Conservation (phyloP, 139 green algal species). For the Volvox reticuliferus region DNA sequence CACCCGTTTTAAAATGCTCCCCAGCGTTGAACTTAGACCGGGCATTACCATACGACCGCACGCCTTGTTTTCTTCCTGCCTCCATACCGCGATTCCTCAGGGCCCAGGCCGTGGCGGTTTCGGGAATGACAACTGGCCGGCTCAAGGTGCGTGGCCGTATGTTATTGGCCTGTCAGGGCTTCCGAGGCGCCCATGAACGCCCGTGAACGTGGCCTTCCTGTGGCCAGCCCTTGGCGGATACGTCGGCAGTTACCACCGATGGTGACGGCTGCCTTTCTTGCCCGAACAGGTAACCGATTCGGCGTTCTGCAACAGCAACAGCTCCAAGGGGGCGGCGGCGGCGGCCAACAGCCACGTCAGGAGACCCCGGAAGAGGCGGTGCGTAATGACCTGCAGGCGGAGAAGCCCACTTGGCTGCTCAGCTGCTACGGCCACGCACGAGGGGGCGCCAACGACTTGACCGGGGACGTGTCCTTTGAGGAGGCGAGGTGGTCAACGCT, state of each 20-base stretch:
- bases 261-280: background rate
- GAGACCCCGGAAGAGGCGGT: constrained; percentile 51
- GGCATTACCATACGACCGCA: too few species aligned
- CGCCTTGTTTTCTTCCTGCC: background rate
- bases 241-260: too few species aligned
- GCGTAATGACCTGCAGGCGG: constrained; percentile 52
- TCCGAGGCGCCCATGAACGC: background rate
- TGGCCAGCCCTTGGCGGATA: too few species aligned
- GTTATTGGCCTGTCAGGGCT: too few species aligned
- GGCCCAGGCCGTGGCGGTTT: background rate
- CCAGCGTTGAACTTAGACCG: too few species aligned
- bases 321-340: background rate
- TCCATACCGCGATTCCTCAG: background rate
- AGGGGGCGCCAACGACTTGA: constrained; percentile 64
- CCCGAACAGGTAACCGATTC: constrained; percentile 15
- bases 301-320: background rate
- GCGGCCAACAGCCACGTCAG: background rate
- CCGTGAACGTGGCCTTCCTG: background rate
- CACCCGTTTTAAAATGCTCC: too few species aligned
- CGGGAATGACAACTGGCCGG: background rate
- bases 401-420: constrained; percentile 67
- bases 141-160: background rate
- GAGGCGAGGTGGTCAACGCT: constrained; percentile 57
- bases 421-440: constrained; percentile 69
- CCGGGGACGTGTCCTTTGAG: constrained; percentile 67